A percentile compares a stretch with the other conserved stretches of the same genome.
phyloP scores from a whole-genome alignment of 139 green algal species.

The Chlamydomonas sp. region DNA sequence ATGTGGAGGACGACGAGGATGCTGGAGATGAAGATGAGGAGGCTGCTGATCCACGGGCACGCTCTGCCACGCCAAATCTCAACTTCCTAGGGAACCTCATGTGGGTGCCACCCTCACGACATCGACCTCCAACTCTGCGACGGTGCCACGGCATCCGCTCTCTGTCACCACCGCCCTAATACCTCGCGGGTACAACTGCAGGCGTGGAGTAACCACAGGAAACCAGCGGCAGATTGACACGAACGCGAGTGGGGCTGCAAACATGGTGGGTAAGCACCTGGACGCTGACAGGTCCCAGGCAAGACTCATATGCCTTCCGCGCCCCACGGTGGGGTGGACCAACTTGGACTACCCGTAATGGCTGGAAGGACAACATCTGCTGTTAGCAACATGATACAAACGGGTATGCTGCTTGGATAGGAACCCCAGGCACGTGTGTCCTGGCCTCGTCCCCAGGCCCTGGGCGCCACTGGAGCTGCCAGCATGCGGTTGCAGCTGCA shows the following conservation, averaged over 20 bases:
- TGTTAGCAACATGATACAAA: too few relatives aligned
- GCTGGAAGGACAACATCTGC: not conserved
- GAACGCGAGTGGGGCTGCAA: not conserved
- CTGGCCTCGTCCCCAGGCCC: not conserved
- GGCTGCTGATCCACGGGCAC: not conserved
- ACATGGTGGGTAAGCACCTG: not conserved
- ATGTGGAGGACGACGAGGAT: not conserved
- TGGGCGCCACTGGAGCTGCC: slow-evolving; percentile 28
- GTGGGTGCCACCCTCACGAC: too few relatives aligned
- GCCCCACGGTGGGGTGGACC: too few relatives aligned
- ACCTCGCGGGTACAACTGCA: too few relatives aligned
- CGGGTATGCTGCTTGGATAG: too few relatives aligned
- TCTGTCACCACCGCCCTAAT: too few relatives aligned
- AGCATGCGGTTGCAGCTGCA: slow-evolving; percentile 20
- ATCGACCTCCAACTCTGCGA: too few relatives aligned
- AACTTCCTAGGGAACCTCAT: slow-evolving; percentile 15
- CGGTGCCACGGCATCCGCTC: too few relatives aligned
- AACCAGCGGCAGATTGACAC: slow-evolving; percentile 18
- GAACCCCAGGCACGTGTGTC: too few relatives aligned
- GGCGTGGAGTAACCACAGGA: not conserved
- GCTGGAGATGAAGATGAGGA: not conserved
- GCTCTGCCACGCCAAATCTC: not conserved
- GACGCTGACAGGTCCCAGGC: too few relatives aligned
- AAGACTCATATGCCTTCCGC: too few relatives aligned
- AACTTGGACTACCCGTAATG: too few relatives aligned